These are phyloP conservation scores for Talaromyces sp. DNA, from an alignment of 2,329 filamentous ascomycete genomes.

Conservation along the genomic window DNA sequence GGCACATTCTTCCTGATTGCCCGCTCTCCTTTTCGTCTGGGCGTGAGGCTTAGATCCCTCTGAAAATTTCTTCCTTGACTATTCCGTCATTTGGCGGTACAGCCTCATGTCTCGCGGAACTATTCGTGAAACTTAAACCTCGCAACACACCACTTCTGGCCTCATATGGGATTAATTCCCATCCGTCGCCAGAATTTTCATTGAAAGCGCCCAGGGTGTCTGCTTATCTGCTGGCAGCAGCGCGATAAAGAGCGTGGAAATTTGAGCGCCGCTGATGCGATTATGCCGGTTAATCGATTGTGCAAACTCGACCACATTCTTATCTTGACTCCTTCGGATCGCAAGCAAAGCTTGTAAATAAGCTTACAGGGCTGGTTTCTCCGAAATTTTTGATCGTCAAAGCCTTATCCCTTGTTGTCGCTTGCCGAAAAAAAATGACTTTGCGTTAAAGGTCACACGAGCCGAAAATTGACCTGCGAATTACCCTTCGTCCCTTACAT, in stretches of 20 bases:
- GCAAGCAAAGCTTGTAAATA: not conserved
- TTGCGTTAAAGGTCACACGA: conserved; percentile 1
- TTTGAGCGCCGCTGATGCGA: not conserved
- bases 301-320: not conserved
- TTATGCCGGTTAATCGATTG: not conserved
- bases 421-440: not conserved
- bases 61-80: not conserved
- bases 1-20: conserved; percentile 2
- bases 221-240: too few relatives aligned
- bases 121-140: not conserved
- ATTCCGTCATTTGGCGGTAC: not conserved
- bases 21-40: not conserved
- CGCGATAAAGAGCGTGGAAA: too few relatives aligned
- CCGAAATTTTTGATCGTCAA: not conserved
- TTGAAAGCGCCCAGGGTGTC: too few relatives aligned
- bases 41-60: conserved; percentile 5
- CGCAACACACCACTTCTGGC: not conserved
- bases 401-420: not conserved
- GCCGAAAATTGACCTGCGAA: conserved; percentile 1
- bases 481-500: conserved; percentile 7
- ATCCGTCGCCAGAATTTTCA: too few relatives aligned
- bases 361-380: not conserved
- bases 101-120: not conserved
- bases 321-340: not conserved
- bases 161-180: too few relatives aligned